Evolutionary conservation across 441 rosid genomes (phyloP).

Genomic region (Daphne laureola): DNA sequence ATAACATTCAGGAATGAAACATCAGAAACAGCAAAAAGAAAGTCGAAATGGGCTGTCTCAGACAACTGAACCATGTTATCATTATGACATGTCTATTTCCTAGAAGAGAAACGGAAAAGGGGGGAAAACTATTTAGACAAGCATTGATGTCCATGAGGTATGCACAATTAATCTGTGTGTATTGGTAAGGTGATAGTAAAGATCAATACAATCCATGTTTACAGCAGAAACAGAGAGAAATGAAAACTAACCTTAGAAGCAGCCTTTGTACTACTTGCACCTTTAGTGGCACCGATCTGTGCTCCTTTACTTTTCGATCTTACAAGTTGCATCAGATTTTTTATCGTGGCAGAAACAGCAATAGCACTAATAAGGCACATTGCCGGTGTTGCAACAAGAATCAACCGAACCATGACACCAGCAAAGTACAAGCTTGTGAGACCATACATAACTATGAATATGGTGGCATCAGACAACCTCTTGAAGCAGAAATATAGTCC

Average conservation of each 20-base stretch:
- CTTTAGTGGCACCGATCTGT: conserved; percentile 58
- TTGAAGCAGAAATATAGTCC: conserved; percentile 99
- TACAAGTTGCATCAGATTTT: conserved; percentile 61
- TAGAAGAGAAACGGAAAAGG: too few species aligned
- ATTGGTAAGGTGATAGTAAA: neutral
- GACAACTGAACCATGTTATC: too few species aligned
- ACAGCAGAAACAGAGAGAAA: conserved; percentile 8
- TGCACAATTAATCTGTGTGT: neutral
- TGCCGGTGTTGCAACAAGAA: conserved; percentile 96
- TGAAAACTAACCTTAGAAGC: conserved; percentile 68
- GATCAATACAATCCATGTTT: neutral
- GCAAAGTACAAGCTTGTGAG: conserved; percentile 99
- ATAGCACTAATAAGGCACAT: conserved; percentile 93
- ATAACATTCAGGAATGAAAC: neutral
- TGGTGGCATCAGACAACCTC: conserved; percentile 90
- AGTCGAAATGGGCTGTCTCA: neutral
- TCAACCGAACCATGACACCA: conserved; percentile 99
- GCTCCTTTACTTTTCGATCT: conserved; percentile 72
- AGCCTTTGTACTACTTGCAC: conserved; percentile 57
- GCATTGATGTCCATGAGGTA: neutral
- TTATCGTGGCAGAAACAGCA: conserved; percentile 91
- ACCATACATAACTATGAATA: conserved; percentile 98
- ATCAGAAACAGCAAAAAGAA: too few species aligned
- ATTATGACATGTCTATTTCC: too few species aligned
- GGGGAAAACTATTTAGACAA: neutral